phyloP scores from a whole-genome alignment of 768 basidiomycete genomes.

The Rhizopogon vesiculosus region DNA sequence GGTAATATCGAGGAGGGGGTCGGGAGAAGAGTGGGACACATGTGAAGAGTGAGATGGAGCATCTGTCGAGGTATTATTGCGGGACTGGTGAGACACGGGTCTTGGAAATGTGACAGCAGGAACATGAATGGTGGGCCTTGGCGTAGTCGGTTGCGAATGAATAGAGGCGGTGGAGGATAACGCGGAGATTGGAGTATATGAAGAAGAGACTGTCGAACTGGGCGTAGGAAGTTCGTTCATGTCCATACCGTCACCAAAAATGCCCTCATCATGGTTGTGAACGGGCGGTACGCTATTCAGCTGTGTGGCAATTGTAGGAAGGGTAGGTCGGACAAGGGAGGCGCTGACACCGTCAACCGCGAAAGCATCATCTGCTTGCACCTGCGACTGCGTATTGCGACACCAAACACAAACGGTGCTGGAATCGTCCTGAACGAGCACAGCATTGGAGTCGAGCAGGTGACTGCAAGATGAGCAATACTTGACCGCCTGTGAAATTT shows the following conservation, averaged over 20 bases:
- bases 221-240: conserved; percentile 18
- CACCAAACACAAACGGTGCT: conserved; percentile 44
- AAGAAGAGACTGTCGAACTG: neutral
- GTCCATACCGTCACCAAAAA: conserved; percentile 33
- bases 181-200: neutral
- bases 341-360: conserved; percentile 25
- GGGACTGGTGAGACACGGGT: neutral
- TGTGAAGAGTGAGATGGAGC: conserved; percentile 3
- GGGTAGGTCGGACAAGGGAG: conserved; percentile 18
- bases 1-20: conserved; percentile 72
- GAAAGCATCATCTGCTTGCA: conserved; percentile 3
- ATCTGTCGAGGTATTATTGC: neutral
- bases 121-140: conserved; percentile 14
- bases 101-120: conserved; percentile 5
- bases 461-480: conserved; percentile 27
- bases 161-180: neutral
- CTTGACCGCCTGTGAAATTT: conserved; percentile 22
- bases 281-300: conserved; percentile 10
- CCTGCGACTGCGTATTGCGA: conserved; percentile 27
- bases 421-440: conserved; percentile 22
- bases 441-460: conserved; percentile 21
- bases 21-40: conserved; percentile 28
- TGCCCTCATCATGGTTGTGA: conserved; percentile 16
- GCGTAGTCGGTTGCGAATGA: neutral
- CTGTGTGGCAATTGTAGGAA: conserved; percentile 1